These are phyloP conservation scores for Dysphania ambrosioides DNA, from an alignment of 148 eudicot species.

Conservation along the genomic window DNA sequence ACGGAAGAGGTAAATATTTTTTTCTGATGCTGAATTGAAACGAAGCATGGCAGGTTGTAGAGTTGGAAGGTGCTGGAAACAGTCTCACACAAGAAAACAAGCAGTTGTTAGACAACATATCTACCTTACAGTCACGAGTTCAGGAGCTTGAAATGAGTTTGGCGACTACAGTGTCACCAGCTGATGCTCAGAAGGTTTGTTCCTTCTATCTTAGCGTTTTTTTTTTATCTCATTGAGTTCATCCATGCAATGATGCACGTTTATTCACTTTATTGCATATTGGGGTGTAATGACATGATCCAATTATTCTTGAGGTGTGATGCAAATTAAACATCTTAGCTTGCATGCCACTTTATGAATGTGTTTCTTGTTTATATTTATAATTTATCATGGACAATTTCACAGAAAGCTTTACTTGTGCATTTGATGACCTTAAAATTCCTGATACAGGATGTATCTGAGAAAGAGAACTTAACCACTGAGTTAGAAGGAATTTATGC, in stretches of 20 bases:
- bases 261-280: neutral
- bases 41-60: slow-evolving; percentile 80
- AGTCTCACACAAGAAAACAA: slow-evolving; percentile 52
- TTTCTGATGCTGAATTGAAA: slow-evolving; percentile 52
- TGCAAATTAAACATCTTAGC: neutral
- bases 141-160: slow-evolving; percentile 50
- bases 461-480: slow-evolving; percentile 40
- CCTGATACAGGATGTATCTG: slow-evolving; percentile 33
- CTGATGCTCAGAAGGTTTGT: slow-evolving; percentile 37
- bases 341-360: slow-evolving; percentile 6
- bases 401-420: neutral
- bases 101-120: slow-evolving; percentile 45
- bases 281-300: neutral
- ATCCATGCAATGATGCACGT: too few relatives aligned
- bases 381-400: neutral
- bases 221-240: neutral
- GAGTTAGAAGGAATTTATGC: slow-evolving; percentile 51
- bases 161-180: slow-evolving; percentile 32
- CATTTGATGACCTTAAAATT: neutral
- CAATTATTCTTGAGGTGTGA: neutral
- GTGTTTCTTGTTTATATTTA: neutral
- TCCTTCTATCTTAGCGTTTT: neutral
- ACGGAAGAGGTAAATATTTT: slow-evolving; percentile 12
- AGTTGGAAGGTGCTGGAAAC: slow-evolving; percentile 57
- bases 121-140: slow-evolving; percentile 50